Percentiles rank a stretch among this genome's conserved stretches.
phyloP scores from a whole-genome alignment of 768 basidiomycete genomes.

The Pleurotus citrinopileatus region DNA sequence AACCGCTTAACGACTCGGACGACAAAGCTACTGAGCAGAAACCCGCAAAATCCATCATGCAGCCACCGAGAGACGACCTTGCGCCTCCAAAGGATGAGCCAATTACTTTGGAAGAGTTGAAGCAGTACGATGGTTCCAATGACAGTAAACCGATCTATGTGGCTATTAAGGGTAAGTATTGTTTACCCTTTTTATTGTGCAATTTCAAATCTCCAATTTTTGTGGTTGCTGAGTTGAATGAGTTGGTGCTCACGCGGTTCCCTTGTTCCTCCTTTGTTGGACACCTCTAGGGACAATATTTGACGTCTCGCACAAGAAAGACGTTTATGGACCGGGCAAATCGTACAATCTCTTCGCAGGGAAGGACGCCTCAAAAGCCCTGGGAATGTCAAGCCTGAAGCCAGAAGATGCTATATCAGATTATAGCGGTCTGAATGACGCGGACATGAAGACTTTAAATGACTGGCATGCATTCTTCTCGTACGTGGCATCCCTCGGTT shows the following conservation, averaged over 20 bases:
- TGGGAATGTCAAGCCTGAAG: slow-evolving; percentile 89
- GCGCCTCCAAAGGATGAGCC: slow-evolving; percentile 76
- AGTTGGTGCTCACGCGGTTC: background rate
- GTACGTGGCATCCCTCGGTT: slow-evolving; percentile 43
- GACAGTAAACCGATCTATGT: slow-evolving; percentile 76
- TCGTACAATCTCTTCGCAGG: slow-evolving; percentile 89
- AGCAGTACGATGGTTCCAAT: slow-evolving; percentile 67
- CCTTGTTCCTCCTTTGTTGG: background rate
- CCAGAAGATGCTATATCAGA: slow-evolving; percentile 85
- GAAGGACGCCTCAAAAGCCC: slow-evolving; percentile 86
- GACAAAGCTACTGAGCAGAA: slow-evolving; percentile 18
- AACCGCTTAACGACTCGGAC: background rate
- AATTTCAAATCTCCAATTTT: background rate
- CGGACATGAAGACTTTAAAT: slow-evolving; percentile 75
- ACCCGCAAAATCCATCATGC: slow-evolving; percentile 65
- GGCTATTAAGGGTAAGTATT: slow-evolving; percentile 77
- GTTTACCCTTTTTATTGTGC: background rate
- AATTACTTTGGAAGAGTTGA: slow-evolving; percentile 67
- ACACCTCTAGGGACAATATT: slow-evolving; percentile 72
- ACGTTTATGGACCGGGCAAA: slow-evolving; percentile 84
- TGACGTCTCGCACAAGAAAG: slow-evolving; percentile 81
- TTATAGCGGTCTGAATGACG: slow-evolving; percentile 70
- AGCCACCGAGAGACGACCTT: slow-evolving; percentile 57
- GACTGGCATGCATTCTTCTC: slow-evolving; percentile 89
- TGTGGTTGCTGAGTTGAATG: background rate